These are phyloP conservation scores for Amanita pallidorosea DNA, from an alignment of 768 basidiomycete genomes.

Conservation along the genomic window DNA sequence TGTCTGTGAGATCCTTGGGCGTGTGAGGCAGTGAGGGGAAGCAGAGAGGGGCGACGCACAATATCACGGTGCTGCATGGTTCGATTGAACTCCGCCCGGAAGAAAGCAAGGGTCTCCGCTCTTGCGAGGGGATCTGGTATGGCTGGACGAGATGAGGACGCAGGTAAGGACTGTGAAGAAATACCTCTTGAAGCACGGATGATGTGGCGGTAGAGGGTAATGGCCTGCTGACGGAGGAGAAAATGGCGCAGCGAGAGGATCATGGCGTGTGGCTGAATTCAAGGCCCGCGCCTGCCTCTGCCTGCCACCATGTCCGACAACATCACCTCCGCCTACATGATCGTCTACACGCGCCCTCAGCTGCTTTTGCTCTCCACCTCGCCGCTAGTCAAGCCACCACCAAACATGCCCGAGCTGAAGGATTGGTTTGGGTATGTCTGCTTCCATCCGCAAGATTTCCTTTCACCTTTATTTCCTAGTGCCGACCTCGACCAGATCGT, in stretches of 20 bases:
- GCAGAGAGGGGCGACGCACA: conserved; percentile 25
- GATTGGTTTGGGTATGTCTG: conserved; percentile 80
- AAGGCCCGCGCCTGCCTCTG: conserved; percentile 21
- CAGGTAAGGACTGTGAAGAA: conserved; percentile 5
- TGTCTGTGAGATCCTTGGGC: conserved; percentile 46
- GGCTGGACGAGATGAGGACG: conserved; percentile 22
- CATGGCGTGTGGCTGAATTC: conserved; percentile 17
- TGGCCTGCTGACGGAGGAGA: conserved; percentile 50
- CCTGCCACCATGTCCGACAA: conserved; percentile 6
- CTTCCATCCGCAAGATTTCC: conserved; percentile 9
- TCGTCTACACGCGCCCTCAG: conserved; percentile 61
- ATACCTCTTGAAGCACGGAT: conserved; percentile 61
- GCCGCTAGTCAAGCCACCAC: conserved; percentile 61
- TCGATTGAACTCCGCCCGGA: conserved; percentile 62
- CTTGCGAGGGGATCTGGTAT: conserved; percentile 54
- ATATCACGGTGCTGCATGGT: conserved; percentile 45
- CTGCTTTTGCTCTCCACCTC: conserved; percentile 62
- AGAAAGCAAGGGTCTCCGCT: conserved; percentile 59
- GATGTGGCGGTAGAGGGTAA: conserved; percentile 55
- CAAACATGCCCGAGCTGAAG: conserved; percentile 72
- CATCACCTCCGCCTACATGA: conserved; percentile 20
- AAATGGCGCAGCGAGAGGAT: conserved; percentile 60
- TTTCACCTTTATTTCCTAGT: conserved; percentile 18
- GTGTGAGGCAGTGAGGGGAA: background rate
- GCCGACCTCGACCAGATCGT: conserved; percentile 54